Evolutionary conservation across 208 protist species (phyloP), one percentile per base, ranked within the genome.

Genomic region (Wallacemonas sp.): DNA sequence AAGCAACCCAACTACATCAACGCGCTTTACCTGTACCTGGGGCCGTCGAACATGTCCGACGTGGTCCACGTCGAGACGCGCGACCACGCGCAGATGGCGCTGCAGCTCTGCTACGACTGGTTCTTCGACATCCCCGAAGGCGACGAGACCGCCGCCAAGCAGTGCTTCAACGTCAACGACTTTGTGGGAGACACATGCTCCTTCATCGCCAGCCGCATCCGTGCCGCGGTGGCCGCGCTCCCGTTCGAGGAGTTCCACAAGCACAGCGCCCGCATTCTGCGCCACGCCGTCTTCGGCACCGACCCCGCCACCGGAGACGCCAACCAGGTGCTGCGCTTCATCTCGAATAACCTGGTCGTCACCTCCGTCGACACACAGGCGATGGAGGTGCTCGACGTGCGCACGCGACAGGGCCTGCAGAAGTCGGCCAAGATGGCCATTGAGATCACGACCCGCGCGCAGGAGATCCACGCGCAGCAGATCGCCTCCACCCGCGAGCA

Each of bases 401-500:
- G 95, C 44, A 98, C 97, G 31, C 89, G 93, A 38, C 89, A 97
- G 61, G 90, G 94, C 10, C 76, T 99, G 12, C 92, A 98, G 57
- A 97, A 98, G 81, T 98, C 95, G 2, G 97, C 98, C 26, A 96
- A 99, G 79, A 91, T 98, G 50, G 97, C 97, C 22, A 98, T 99
- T 70, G 94, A 98, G 72, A 98, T 98, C 57, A 95, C 97, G 16
- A 98, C 96, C 14, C 94, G 95, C 59, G 93, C 93, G 16, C 96
- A 98, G 81, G 94, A 99, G 80, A 86, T 88, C 12, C 74, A 84
- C 44, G 95, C 97, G 32, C 77, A 89, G 66, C 96, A 98, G 71
- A 79, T 97, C 59, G 96, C 97, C 39, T 76, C 84, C 50, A 81
- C 82, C 8, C 72, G 84, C 1, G 97, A 98, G 77, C 96, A 98